phyloP scores from a whole-genome alignment of 192 early-diverging fungal species.

The Radiomyces spectabilis region DNA sequence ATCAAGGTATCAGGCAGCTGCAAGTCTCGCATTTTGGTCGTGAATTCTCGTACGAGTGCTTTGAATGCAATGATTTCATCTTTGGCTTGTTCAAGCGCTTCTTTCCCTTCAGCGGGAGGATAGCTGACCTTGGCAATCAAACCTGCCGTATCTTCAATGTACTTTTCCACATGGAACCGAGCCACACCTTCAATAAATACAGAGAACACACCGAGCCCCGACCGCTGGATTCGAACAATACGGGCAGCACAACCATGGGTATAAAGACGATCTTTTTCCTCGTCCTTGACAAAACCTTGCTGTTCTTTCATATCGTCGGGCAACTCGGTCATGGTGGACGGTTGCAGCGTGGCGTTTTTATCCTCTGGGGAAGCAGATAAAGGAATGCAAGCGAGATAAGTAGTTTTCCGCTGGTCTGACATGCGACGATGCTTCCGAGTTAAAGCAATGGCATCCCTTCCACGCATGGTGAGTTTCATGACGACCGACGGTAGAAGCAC shows the following conservation, averaged over 20 bases:
- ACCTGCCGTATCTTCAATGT: slow-evolving; percentile 37
- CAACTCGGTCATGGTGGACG: neutral
- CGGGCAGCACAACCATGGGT: slow-evolving; percentile 33
- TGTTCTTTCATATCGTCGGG: neutral
- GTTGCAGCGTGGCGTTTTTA: no score
- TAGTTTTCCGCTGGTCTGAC: slow-evolving; percentile 5
- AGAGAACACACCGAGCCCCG: slow-evolving; percentile 49
- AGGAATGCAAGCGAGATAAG: slow-evolving; percentile 16
- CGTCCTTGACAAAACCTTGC: no score
- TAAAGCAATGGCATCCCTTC: slow-evolving; percentile 14
- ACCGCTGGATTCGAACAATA: slow-evolving; percentile 48
- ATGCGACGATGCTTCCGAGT: slow-evolving; percentile 4
- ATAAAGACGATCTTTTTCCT: neutral
- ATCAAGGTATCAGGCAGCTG: slow-evolving; percentile 59
- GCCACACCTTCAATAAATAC: slow-evolving; percentile 50
- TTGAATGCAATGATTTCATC: slow-evolving; percentile 50
- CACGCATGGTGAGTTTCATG: slow-evolving; percentile 6
- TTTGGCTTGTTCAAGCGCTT: slow-evolving; percentile 37
- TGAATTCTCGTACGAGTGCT: slow-evolving; percentile 48
- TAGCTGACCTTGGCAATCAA: slow-evolving; percentile 46
- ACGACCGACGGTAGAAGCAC: slow-evolving; percentile 28
- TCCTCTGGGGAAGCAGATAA: neutral
- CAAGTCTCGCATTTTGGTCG: slow-evolving; percentile 51
- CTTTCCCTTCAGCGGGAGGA: slow-evolving; percentile 14
- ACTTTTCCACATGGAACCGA: slow-evolving; percentile 46